These are phyloP conservation scores for Cyathus striatus DNA, from an alignment of 768 basidiomycete genomes.

Conservation along the genomic window DNA sequence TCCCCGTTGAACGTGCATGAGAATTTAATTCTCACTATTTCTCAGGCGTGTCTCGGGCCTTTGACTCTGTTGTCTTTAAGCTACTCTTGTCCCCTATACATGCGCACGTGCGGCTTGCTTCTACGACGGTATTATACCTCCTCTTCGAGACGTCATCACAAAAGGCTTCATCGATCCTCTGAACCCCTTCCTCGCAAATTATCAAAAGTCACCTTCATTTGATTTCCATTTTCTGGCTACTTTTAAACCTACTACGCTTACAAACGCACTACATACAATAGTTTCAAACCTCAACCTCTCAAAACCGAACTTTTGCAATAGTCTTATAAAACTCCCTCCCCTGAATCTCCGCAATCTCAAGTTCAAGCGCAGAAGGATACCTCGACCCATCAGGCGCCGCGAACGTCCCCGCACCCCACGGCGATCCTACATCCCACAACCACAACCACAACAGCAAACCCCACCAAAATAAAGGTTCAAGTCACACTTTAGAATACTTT, in stretches of 20 bases:
- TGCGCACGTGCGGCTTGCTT: too few species aligned
- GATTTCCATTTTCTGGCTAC: neutral
- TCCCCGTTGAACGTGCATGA: too few species aligned
- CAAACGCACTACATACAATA: neutral
- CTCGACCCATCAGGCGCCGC: constrained; percentile 42
- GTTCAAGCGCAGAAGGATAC: constrained; percentile 43
- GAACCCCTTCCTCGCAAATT: too few species aligned
- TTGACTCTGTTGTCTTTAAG: too few species aligned
- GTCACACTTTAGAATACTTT: neutral
- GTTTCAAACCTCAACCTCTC: neutral
- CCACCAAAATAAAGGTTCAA: neutral
- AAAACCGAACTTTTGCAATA: constrained; percentile 31
- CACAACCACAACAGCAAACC: neutral
- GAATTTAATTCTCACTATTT: too few species aligned
- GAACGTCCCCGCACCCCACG: constrained; percentile 74
- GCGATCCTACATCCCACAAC: constrained; percentile 41
- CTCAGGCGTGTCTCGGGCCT: too few species aligned
- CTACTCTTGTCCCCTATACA: too few species aligned
- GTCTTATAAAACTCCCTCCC: constrained; percentile 47
- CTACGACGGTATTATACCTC: neutral
- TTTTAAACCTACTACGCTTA: neutral
- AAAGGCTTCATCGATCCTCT: neutral
- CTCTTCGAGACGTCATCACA: neutral
- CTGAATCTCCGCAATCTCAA: constrained; percentile 45
- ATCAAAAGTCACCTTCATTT: too few species aligned